These are phyloP conservation scores for Scheffersomyces spartinae DNA, from an alignment of 805 yeast genomes.

Conservation along the genomic window DNA sequence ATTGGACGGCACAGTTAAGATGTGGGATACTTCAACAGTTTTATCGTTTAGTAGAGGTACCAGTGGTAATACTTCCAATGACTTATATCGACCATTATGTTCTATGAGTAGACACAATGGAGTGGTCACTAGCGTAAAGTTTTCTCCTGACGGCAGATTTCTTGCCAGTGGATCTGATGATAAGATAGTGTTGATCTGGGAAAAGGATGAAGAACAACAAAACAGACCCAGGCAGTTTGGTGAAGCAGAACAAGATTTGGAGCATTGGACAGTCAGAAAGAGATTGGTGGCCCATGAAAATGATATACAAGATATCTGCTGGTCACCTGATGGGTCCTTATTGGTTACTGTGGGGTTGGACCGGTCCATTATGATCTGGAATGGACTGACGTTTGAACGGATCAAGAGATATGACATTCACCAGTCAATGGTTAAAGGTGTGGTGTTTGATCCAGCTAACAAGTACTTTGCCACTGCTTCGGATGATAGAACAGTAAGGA, in stretches of 20 bases:
- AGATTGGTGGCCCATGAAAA: slow-evolving; percentile 94
- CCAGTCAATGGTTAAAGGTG: slow-evolving; percentile 91
- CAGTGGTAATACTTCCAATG: too few relatives aligned
- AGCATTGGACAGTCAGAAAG: slow-evolving; percentile 90
- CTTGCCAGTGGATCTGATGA: slow-evolving; percentile 95
- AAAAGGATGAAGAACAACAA: slow-evolving; percentile 58
- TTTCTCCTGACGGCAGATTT: slow-evolving; percentile 85
- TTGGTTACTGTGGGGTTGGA: slow-evolving; percentile 92
- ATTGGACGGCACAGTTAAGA: slow-evolving; percentile 75
- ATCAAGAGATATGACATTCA: slow-evolving; percentile 85
- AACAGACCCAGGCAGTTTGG: slow-evolving; percentile 60
- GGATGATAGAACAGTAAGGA: slow-evolving; percentile 85
- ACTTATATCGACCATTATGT: slow-evolving; percentile 56
- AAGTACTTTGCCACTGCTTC: slow-evolving; percentile 95
- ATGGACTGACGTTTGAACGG: slow-evolving; percentile 82
- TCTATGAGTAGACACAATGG: slow-evolving; percentile 95
- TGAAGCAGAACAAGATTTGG: slow-evolving; percentile 56
- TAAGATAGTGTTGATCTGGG: slow-evolving; percentile 85
- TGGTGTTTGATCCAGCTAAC: slow-evolving; percentile 95
- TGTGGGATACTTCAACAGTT: slow-evolving; percentile 83
- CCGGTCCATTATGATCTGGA: slow-evolving; percentile 88
- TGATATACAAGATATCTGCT: slow-evolving; percentile 94
- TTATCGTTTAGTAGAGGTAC: too few relatives aligned
- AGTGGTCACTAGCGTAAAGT: slow-evolving; percentile 87
- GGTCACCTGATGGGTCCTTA: slow-evolving; percentile 92